Evolutionary conservation across 2,329 filamentous ascomycete species (phyloP), one percentile per base, ranked within the genome.

Genomic region (Aspergillus oerlinghausenensis): DNA sequence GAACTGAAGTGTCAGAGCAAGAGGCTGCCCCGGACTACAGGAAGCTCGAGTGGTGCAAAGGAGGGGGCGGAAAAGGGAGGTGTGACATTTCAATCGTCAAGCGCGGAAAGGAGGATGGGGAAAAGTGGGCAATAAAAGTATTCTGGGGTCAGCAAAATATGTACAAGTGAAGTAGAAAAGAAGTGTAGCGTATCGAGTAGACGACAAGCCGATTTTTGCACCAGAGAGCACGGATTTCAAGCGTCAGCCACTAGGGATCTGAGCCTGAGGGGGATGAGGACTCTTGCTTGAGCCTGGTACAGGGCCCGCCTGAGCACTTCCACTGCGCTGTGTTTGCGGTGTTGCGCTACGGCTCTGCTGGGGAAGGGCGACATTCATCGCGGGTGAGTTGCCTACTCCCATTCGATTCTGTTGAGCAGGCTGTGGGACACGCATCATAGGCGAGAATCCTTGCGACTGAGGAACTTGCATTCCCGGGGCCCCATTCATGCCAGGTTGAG

Each of bases 371-470:
- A 74, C 75, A 60, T 76, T 78, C 70, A 79, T 71, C 10, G 74
- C 75, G n/a, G 76, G 76, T 4, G 75, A 77, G 55, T 69, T 74
- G 47, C 65, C 71, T 50, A 75, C 69, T 10, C 67, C 70, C 35
- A 71, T 67, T 5, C 75, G 73, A 54, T 70, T 76, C 55, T 72
- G 74, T 59, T 76, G 78, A 38, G 71, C 70, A 19, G 72, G 67
- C 62, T 82, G 80, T 32, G 81, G 76, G 51, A 79, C 77, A 43
- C 79, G 75, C 73, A 82, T 76, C 72, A 81, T 77, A n/a, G 80
- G 79, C 38, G 80, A 80, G 63, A 79, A 82, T 19, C 77, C 72
- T 62, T 80, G 79, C 23, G 77, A 68, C 61, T 81, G 79, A 53
- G 76, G 73, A 28, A 74, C 75, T 57, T 78, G 77, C 67, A 80